Base-by-base conservation (phyloP, 352 stramenopile species). In the Pythium scleroteichum region DNA sequence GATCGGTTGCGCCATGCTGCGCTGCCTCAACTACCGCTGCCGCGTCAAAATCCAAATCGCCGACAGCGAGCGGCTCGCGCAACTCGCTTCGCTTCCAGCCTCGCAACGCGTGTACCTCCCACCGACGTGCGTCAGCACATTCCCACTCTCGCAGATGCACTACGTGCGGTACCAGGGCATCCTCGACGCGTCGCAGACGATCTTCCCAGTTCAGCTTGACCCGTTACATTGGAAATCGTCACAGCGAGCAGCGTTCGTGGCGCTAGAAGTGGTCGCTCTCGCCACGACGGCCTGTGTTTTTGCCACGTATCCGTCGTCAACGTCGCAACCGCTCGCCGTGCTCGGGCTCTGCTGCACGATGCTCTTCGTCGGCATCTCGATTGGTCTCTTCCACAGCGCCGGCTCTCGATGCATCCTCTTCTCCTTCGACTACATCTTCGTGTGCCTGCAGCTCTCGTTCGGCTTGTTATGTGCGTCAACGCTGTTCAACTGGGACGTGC, bases 1-100 rank as follows among this genome's bases (percentile, higher is more conserved):
- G 35, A 69, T 65, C 49, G 19, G 42, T 44, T 68, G 62, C 29
- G 47, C 51, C 19, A 59, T 71, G 32, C 40, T 74, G 47, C 53
- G 66, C 13, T 73, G 68, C 14, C 52, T 75, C 27, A 70, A 50
- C 46, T 71, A 63, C 19, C 65, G 65, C 0, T 73, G 64, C 14
- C 55, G 41, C 5, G 32, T 76, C 4, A 42, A 39, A 4, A 17
- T 75, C 17, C 14, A 45, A n/a, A 12, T 26, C 7, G 38, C 27
- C 22, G 33, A 54, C n/a, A 2, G 0, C 2, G 14, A 2, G 12
- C 20, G 29, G 12, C 41, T 64, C 9, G 54, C 44, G 7, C 2
- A 32, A 9, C 10, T 54, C 9, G 20, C 20, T 4, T n/a, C 44
- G 12, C 20, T 29, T 44, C 14, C 23, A 3, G 7, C 0, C 3